phyloP scores from a whole-genome alignment of 1,284 basidiomycete species.

The Naganishia liquefaciens region DNA sequence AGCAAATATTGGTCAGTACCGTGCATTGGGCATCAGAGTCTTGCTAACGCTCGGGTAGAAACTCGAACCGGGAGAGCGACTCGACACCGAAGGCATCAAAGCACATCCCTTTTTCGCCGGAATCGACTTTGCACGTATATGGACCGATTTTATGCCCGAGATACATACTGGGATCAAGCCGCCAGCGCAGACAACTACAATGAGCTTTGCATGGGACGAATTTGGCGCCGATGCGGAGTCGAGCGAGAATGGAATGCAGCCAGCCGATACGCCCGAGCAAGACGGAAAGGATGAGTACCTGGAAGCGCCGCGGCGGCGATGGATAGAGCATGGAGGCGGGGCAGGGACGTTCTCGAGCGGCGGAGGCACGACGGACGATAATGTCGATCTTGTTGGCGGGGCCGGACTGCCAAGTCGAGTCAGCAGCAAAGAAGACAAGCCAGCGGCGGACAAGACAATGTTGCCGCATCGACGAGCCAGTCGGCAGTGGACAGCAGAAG shows the following conservation, averaged over 20 bases:
- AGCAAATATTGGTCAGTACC: constrained; percentile 36
- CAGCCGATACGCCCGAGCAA: constrained; percentile 26
- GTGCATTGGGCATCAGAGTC: not conserved
- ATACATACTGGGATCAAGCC: constrained; percentile 53
- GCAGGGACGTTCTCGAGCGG: constrained; percentile 29
- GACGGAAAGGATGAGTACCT: constrained; percentile 33
- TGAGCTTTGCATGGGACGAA: constrained; percentile 17
- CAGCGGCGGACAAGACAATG: constrained; percentile 7
- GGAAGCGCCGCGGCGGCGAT: constrained; percentile 30
- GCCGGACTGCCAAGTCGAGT: constrained; percentile 1
- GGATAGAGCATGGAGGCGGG: constrained; percentile 32
- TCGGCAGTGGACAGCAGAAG: constrained; percentile 17
- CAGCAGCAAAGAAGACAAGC: constrained; percentile 1
- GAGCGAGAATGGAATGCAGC: constrained; percentile 28
- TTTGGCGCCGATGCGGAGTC: constrained; percentile 18
- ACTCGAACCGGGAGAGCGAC: constrained; percentile 68
- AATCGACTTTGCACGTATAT: constrained; percentile 72
- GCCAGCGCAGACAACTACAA: constrained; percentile 25
- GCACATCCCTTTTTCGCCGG: constrained; percentile 72
- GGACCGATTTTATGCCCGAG: constrained; percentile 59
- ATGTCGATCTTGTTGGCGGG: constrained; percentile 13
- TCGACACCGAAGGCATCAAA: constrained; percentile 63
- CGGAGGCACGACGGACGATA: constrained; percentile 19
- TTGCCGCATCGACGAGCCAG: constrained; percentile 18
- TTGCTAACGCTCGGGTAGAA: constrained; percentile 35